Percentiles rank a stretch among this genome's conserved stretches.
phyloP scores from a whole-genome alignment of 768 basidiomycete species.

The Lactarius sp. region DNA sequence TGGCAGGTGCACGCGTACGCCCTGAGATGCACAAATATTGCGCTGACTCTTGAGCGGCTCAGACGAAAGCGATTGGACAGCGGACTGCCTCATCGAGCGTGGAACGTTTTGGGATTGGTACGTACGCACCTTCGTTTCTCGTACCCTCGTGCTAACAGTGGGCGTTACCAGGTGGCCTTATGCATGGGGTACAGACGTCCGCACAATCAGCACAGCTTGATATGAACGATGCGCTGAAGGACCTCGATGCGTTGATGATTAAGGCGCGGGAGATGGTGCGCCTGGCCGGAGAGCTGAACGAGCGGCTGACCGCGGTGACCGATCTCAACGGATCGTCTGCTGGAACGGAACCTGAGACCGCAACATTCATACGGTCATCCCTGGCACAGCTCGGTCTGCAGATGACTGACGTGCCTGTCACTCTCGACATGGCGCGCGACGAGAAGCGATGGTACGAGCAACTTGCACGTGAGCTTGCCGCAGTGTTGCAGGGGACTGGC shows the following conservation, averaged over 20 bases:
- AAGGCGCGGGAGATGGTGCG: constrained; percentile 92
- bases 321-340: constrained; percentile 25
- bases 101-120: constrained; percentile 49
- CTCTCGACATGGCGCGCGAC: constrained; percentile 81
- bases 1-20: constrained; percentile 56
- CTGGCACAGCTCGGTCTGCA: constrained; percentile 87
- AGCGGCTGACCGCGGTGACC: constrained; percentile 53
- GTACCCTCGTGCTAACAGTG: not conserved
- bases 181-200: constrained; percentile 67
- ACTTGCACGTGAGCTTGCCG: constrained; percentile 76
- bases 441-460: constrained; percentile 76
- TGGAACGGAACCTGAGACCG: constrained; percentile 66
- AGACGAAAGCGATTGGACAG: constrained; percentile 13
- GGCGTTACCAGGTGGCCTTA: constrained; percentile 63
- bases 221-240: constrained; percentile 73
- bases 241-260: constrained; percentile 85
- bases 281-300: constrained; percentile 83
- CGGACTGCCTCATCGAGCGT: constrained; percentile 7
- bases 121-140: constrained; percentile 25
- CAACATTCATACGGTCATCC: constrained; percentile 82
- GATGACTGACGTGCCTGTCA: constrained; percentile 73
- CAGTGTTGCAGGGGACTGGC: constrained; percentile 53
- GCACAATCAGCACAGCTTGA: constrained; percentile 57
- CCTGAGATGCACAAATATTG: not conserved
- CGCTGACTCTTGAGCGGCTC: constrained; percentile 6